Conservation (phyloP, 768 basidiomycete species). For the Rhodotorula babjevae region DNA sequence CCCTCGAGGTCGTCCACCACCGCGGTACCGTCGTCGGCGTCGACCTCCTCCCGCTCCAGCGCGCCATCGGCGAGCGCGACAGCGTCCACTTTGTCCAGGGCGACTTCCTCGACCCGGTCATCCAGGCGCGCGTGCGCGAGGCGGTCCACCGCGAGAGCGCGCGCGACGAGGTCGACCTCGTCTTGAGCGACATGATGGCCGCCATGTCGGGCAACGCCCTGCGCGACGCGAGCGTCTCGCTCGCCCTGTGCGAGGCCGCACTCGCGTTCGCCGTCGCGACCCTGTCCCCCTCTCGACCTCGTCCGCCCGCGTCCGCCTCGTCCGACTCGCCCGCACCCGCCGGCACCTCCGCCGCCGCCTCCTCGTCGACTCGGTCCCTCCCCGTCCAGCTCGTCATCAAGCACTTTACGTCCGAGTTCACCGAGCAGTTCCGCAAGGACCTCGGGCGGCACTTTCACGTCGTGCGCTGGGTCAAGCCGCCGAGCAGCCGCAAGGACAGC, state of each 20-base stretch:
- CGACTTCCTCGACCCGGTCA: slow-evolving; percentile 65
- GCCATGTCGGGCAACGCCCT: slow-evolving; percentile 68
- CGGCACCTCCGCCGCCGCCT: neutral
- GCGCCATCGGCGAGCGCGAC: slow-evolving; percentile 52
- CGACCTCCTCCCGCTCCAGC: slow-evolving; percentile 68
- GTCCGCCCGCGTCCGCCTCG: slow-evolving; percentile 38
- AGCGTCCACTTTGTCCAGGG: slow-evolving; percentile 70
- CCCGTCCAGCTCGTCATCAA: slow-evolving; percentile 22
- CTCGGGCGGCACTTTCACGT: slow-evolving; percentile 56
- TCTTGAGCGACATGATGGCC: slow-evolving; percentile 86
- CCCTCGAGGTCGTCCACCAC: slow-evolving; percentile 57
- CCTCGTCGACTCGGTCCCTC: neutral
- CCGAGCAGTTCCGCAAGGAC: slow-evolving; percentile 8
- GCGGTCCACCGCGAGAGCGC: neutral
- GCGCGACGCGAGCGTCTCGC: slow-evolving; percentile 63
- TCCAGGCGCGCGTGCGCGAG: slow-evolving; percentile 53
- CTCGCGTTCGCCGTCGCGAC: slow-evolving; percentile 60
- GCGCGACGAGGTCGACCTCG: slow-evolving; percentile 58
- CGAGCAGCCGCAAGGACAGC: slow-evolving; percentile 70
- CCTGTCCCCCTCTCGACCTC: slow-evolving; percentile 54
- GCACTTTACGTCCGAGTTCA: slow-evolving; percentile 20
- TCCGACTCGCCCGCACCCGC: neutral
- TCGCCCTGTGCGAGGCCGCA: slow-evolving; percentile 71
- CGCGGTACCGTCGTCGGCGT: slow-evolving; percentile 62
- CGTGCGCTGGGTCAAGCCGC: slow-evolving; percentile 71